These are phyloP conservation scores for Pythium biforme DNA, from an alignment of 352 stramenopile genomes.

Conservation along the genomic window DNA sequence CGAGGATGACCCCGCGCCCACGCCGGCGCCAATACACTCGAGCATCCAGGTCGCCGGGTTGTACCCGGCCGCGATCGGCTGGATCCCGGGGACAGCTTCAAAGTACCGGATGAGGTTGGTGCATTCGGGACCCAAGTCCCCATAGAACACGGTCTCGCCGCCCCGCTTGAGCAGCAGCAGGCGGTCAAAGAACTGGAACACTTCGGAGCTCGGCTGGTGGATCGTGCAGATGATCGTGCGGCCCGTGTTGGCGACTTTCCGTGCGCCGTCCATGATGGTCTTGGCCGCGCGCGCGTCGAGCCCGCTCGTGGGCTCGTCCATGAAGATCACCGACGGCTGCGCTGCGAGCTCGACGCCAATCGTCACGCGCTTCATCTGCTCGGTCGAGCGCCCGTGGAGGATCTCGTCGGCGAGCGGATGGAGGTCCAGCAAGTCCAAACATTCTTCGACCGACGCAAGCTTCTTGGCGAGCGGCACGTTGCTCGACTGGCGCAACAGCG, in stretches of 20 bases:
- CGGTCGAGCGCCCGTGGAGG: slow-evolving; percentile 29
- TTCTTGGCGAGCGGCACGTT: slow-evolving; percentile 43
- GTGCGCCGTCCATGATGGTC: slow-evolving; percentile 69
- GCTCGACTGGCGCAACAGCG: slow-evolving; percentile 13
- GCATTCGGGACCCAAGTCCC: slow-evolving; percentile 19
- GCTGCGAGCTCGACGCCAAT: slow-evolving; percentile 66
- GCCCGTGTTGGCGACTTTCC: slow-evolving; percentile 53
- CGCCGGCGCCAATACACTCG: slow-evolving; percentile 43
- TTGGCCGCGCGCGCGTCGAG: slow-evolving; percentile 77
- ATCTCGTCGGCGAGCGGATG: slow-evolving; percentile 31
- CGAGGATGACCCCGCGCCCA: slow-evolving; percentile 38
- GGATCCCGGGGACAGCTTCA: slow-evolving; percentile 33
- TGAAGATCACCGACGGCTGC: slow-evolving; percentile 73
- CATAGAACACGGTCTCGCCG: slow-evolving; percentile 19
- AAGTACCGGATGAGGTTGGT: slow-evolving; percentile 41
- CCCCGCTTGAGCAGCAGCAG: slow-evolving; percentile 12
- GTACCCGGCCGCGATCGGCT: slow-evolving; percentile 29
- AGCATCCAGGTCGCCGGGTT: slow-evolving; percentile 57
- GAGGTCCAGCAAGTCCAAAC: slow-evolving; percentile 35
- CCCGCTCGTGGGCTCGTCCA: slow-evolving; percentile 70
- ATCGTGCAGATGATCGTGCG: slow-evolving; percentile 33
- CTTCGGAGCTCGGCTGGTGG: slow-evolving; percentile 23
- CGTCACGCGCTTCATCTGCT: slow-evolving; percentile 47
- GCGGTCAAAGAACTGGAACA: slow-evolving; percentile 22
- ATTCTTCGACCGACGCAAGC: slow-evolving; percentile 38